These are phyloP conservation scores for Kodamaea sp. DNA, from an alignment of 1,139 yeast species.

Conservation along the genomic window DNA sequence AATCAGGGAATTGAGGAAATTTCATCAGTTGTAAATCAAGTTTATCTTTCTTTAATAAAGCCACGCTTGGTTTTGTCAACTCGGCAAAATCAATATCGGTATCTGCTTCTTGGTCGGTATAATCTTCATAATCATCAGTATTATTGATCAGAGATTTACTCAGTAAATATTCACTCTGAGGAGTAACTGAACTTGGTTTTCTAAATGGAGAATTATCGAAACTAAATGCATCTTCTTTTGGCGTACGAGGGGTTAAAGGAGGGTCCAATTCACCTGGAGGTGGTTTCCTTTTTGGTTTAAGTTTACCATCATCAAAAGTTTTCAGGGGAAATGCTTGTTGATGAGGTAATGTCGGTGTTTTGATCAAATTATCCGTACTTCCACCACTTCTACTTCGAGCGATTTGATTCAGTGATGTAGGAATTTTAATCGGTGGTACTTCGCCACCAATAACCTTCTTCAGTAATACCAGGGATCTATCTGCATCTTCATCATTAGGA, in stretches of 20 bases:
- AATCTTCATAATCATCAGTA: conserved; percentile 10
- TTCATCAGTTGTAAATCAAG: conserved; percentile 5
- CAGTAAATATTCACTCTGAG: conserved; percentile 8
- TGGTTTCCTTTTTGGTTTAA: conserved; percentile 20
- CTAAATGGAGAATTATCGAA: background rate
- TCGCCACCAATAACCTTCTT: too few relatives aligned
- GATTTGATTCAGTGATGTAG: conserved; percentile 16
- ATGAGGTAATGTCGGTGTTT: background rate
- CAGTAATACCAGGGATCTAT: too few relatives aligned
- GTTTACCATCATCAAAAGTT: conserved; percentile 2
- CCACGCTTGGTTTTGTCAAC: conserved; percentile 2
- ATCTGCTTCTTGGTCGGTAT: background rate
- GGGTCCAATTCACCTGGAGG: conserved; percentile 15
- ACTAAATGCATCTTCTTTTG: conserved; percentile 4
- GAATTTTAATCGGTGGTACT: conserved; percentile 16
- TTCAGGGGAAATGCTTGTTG: background rate
- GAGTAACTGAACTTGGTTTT: conserved; percentile 2
- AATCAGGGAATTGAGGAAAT: conserved; percentile 16
- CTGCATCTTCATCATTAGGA: too few relatives aligned
- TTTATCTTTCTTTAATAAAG: conserved; percentile 3
- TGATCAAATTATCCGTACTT: conserved; percentile 9
- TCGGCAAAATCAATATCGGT: conserved; percentile 5
- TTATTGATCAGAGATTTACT: conserved; percentile 12
- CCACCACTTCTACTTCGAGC: conserved; percentile 14
- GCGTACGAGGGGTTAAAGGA: conserved; percentile 4